These are phyloP conservation scores for Globisporangium canariense DNA, from an alignment of 352 stramenopile genomes.

Conservation along the genomic window DNA sequence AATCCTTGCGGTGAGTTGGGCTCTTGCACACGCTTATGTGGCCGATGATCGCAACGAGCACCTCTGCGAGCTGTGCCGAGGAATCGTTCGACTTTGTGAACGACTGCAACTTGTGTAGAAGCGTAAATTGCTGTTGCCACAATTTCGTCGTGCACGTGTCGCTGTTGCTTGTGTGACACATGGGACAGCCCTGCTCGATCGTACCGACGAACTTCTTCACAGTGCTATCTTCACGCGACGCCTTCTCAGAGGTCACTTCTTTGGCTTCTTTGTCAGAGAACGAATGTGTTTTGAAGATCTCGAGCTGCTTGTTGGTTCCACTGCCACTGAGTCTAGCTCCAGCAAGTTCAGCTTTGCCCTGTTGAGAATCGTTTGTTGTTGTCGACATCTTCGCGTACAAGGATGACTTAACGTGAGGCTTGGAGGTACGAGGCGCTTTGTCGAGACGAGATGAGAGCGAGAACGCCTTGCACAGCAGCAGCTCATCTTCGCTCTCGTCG, in stretches of 20 bases:
- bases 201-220: background rate
- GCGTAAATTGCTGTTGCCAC: slow-evolving; percentile 43
- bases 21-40: slow-evolving; percentile 40
- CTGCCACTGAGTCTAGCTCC: background rate
- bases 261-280: background rate
- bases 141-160: slow-evolving; percentile 18
- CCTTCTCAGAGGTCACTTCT: background rate
- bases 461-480: slow-evolving; percentile 43
- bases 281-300: slow-evolving; percentile 12
- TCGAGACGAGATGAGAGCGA: slow-evolving; percentile 16
- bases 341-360: background rate
- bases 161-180: background rate
- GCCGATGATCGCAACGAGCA: slow-evolving; percentile 37
- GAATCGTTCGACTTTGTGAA: slow-evolving; percentile 42
- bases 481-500: slow-evolving; percentile 28
- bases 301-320: background rate
- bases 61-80: slow-evolving; percentile 33
- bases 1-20: slow-evolving; percentile 36
- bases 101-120: slow-evolving; percentile 45
- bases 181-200: background rate
- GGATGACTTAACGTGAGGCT: slow-evolving; percentile 13
- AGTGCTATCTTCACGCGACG: slow-evolving; percentile 1
- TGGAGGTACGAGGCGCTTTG: background rate
- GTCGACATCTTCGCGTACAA: slow-evolving; percentile 1
- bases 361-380: background rate